A percentile compares a stretch with the other conserved stretches of the same genome.
Evolutionary conservation across 768 basidiomycete species (phyloP).

Genomic region (Mycena pura): DNA sequence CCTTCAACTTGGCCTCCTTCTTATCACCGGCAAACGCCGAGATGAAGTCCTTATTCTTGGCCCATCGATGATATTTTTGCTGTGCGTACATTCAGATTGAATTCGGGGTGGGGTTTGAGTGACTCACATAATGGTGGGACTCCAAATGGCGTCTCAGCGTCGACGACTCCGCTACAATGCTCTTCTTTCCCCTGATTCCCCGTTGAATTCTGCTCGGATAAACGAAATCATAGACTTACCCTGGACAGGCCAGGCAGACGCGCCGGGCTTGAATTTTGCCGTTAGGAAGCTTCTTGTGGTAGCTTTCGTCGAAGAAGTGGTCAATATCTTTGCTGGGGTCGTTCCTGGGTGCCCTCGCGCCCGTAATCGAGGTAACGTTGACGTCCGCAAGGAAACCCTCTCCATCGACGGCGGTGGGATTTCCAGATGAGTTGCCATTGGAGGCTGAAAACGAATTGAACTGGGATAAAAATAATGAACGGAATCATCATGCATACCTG

Average conservation of each 20-base stretch:
- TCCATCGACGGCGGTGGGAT: background rate
- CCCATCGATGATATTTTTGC: background rate
- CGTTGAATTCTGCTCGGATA: background rate
- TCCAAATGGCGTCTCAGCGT: background rate
- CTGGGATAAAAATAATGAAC: background rate
- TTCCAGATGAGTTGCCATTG: background rate
- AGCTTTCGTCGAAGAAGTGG: background rate
- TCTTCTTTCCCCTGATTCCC: too few relatives aligned
- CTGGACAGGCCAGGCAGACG: background rate
- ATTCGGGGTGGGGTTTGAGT: too few relatives aligned
- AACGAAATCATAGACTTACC: background rate
- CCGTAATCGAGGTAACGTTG: background rate
- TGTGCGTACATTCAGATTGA: background rate
- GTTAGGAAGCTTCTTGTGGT: background rate
- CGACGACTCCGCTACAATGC: background rate
- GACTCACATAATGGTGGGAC: too few relatives aligned
- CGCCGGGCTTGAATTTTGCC: background rate
- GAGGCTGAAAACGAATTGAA: background rate
- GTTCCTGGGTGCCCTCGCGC: background rate
- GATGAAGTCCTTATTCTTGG: background rate
- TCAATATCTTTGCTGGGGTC: background rate
- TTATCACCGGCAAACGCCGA: conserved; percentile 1
- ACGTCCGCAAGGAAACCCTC: conserved; percentile 2
- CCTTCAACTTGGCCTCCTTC: background rate
- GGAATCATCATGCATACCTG: background rate